These are phyloP conservation scores for Cladosporium sp. DNA, from an alignment of 2,329 filamentous ascomycete species.

Conservation along the genomic window DNA sequence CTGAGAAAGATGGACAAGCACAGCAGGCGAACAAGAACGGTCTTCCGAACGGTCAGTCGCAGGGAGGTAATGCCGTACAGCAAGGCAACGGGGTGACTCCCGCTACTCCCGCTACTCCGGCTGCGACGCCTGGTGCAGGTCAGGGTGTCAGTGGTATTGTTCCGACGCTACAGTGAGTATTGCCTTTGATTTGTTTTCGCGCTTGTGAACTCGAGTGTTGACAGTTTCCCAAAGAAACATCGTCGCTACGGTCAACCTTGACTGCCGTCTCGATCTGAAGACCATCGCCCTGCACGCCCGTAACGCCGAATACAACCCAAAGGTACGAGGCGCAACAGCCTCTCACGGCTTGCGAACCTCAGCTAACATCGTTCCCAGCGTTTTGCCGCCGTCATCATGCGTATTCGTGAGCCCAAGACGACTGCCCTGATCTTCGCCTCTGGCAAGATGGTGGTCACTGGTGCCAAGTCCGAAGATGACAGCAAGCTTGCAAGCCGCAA, in stretches of 20 bases:
- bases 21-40: constrained; percentile 54
- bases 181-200: constrained; percentile 37
- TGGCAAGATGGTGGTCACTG: constrained; percentile 99
- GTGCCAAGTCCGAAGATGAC: constrained; percentile 96
- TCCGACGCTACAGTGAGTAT: constrained; percentile 95
- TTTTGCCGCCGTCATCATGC: constrained; percentile 99
- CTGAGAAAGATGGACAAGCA: constrained; percentile 65
- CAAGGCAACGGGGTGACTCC: constrained; percentile 60
- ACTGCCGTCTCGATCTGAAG: constrained; percentile 96
- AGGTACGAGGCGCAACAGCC: constrained; percentile 61
- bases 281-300: constrained; percentile 97
- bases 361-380: constrained; percentile 59
- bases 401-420: constrained; percentile 98
- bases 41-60: constrained; percentile 51
- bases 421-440: constrained; percentile 97
- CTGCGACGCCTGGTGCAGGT: constrained; percentile 82
- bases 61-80: constrained; percentile 57
- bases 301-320: constrained; percentile 98
- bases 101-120: constrained; percentile 87
- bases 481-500: constrained; percentile 96
- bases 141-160: constrained; percentile 86
- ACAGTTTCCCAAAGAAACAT: constrained; percentile 73
- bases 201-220: constrained; percentile 32
- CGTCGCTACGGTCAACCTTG: constrained; percentile 96
- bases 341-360: constrained; percentile 36